Percentiles rank a stretch among this genome's conserved stretches.
Evolutionary conservation across 306 rosid species (phyloP).

Genomic region (Luffa aegyptiaca): DNA sequence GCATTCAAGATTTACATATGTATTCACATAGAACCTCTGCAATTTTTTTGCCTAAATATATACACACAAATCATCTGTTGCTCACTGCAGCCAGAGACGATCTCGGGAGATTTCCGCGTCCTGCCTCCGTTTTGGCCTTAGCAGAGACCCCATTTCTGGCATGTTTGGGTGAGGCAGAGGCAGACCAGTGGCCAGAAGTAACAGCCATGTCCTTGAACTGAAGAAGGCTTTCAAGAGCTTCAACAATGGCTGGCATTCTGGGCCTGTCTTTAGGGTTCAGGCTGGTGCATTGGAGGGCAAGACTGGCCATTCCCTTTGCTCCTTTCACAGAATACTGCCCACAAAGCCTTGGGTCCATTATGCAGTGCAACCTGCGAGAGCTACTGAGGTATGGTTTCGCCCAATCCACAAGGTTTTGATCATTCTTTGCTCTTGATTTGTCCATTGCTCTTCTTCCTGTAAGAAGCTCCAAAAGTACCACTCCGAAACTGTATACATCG

Average conservation of each 20-base stretch:
- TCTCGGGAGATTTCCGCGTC: slow-evolving; percentile 30
- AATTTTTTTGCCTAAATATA: neutral
- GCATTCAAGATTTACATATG: neutral
- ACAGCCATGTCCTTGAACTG: slow-evolving; percentile 86
- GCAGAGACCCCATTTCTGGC: slow-evolving; percentile 43
- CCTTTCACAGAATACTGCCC: slow-evolving; percentile 94
- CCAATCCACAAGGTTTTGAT: slow-evolving; percentile 90
- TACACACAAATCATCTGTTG: slow-evolving; percentile 16
- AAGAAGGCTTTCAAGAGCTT: slow-evolving; percentile 61
- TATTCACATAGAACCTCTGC: slow-evolving; percentile 8
- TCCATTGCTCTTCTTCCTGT: slow-evolving; percentile 87
- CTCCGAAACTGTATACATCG: slow-evolving; percentile 81
- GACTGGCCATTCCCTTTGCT: slow-evolving; percentile 56
- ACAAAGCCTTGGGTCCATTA: slow-evolving; percentile 71
- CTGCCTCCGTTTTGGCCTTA: slow-evolving; percentile 34
- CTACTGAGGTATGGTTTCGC: slow-evolving; percentile 64
- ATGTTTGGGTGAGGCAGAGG: slow-evolving; percentile 36
- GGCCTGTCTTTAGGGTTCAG: slow-evolving; percentile 87
- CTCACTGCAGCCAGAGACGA: slow-evolving; percentile 26
- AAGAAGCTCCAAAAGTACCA: slow-evolving; percentile 70
- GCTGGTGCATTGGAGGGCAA: slow-evolving; percentile 63
- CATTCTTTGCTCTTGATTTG: slow-evolving; percentile 57
- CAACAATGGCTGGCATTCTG: slow-evolving; percentile 60
- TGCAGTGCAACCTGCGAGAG: slow-evolving; percentile 43
- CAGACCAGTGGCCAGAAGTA: slow-evolving; percentile 72